Evolutionary conservation across 768 basidiomycete species (phyloP), one percentile per base, ranked within the genome.

Genomic region (Leucogyrophana mollusca): DNA sequence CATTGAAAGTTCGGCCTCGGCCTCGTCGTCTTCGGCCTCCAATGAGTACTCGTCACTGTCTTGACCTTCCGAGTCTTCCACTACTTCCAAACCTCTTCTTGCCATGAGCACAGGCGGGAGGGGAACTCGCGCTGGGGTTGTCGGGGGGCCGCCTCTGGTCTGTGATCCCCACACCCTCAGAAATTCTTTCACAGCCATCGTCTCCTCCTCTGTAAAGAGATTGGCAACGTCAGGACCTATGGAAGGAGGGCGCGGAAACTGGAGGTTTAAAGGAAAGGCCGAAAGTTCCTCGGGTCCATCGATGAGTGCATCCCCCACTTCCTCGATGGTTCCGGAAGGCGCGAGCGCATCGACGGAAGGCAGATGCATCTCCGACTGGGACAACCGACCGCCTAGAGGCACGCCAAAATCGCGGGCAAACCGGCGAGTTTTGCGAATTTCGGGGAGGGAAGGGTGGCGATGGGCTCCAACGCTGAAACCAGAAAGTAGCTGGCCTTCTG

Each of bases 1-100:
- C 2, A 53, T 51, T 14, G 52, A 23, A 37, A 18, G 36, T 4
- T 45, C 27, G n/a, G 51, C 39, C 16, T 44, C 27, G 17, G 17
- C 37, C 17, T 49, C 32, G 20, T 41, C 30, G 17, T 42, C 50
- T 14, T 51, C 32, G 4, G 42, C 47, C n/a, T 56, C 52, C 54
- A 58, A 57, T 4, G 51, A 46, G 14, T 54, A 46, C 9, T 54
- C 46, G 32, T 56, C 55, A 3, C 22, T n/a, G 6, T 49, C 41
- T 25, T 16, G 39, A 7, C 34, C 9, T 10, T 18, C 10, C 13
- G 40, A 21, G 1, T n/a, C n/a, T n/a, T n/a, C n/a, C n/a, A n/a
- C n/a, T n/a, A 13, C 27, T 7, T 30, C 27, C 13, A 30, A 6
- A 30, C 13, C 27, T 30, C 27, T 30, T 6, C 6, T 30, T 30